Evolutionary conservation across 495 filamentous ascomycete genomes (phyloP), one percentile per base, ranked within the genome.

Genomic region (Glarea lozoyensis): DNA sequence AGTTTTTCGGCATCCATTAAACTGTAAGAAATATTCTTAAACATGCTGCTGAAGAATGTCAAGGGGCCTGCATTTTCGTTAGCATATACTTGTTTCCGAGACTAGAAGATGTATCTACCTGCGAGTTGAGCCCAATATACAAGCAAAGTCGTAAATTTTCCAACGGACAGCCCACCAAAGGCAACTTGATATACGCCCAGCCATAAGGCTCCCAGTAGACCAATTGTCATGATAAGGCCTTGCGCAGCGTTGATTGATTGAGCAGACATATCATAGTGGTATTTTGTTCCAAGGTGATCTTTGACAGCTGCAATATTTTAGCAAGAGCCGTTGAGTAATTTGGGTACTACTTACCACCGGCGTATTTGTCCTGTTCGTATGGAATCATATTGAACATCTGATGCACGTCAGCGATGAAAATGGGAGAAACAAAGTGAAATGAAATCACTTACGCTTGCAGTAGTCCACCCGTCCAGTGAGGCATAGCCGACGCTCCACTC

Each of bases 1-100:
- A 90, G 69, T 6, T 78, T 69, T 55, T 88, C 84, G 1, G 81
- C 79, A 50, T 86, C 79, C 24, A 86, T 72, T 40, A 88, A 63
- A 36, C 80, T 66, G 39, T 69, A 61, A 13, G 74, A 69, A 21
- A 88, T 67, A 46, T 61, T 71, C 46, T 69, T 70, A 42, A 78
- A 75, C 23, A 78, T 68, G 24, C 61, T 66, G 20, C 78, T 75
- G 55, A 89, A 81, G 56, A 79, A 76, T 10, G 62, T 63, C 12
- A 88, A 63, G 24, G 84, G 84, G 6, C 65, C 57, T 27, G 66
- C 68, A 20, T 60, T 37, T 17, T 46, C n/a, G 48, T 29, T 29
- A 29, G 25, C 25, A 37, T 52, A 29, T 29, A 29, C 25, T 29
- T 29, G 7, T 7, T 29, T 29, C n/a, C n/a, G 25, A n/a, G 25